A percentile compares a stretch with the other conserved stretches of the same genome.
Conservation (phyloP, 768 basidiomycete genomes). For the Russula emetica region DNA sequence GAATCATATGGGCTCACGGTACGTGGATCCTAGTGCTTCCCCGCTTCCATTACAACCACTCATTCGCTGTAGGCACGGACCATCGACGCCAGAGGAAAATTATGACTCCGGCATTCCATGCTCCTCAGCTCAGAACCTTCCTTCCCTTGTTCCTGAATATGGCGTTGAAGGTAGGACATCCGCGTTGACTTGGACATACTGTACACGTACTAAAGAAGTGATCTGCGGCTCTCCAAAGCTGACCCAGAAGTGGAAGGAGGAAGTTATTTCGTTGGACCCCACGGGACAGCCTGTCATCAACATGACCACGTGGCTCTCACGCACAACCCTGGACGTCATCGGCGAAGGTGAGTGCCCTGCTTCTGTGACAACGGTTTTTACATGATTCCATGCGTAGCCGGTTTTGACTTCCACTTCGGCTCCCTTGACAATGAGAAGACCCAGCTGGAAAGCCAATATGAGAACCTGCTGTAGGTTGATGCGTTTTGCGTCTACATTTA, state of each 20-base stretch:
- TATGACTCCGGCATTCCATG: slow-evolving; percentile 34
- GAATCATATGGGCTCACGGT: slow-evolving; percentile 30
- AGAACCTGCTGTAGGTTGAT: slow-evolving; percentile 22
- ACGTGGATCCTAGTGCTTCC: background rate
- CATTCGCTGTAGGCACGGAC: slow-evolving; percentile 22
- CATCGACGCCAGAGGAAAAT: slow-evolving; percentile 32
- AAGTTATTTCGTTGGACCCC: slow-evolving; percentile 18
- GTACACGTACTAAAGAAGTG: background rate
- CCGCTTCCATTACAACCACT: background rate
- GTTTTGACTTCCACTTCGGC: slow-evolving; percentile 26
- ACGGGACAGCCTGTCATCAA: slow-evolving; percentile 24
- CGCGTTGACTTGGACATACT: background rate
- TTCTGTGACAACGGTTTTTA: background rate
- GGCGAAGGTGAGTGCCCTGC: slow-evolving; percentile 27
- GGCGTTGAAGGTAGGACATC: slow-evolving; percentile 9
- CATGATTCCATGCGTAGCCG: slow-evolving; percentile 8
- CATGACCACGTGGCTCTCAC: slow-evolving; percentile 29
- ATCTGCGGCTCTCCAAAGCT: slow-evolving; percentile 24
- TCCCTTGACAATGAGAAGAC: slow-evolving; percentile 19
- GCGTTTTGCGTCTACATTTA: background rate
- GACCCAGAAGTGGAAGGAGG: slow-evolving; percentile 32
- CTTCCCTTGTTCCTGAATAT: slow-evolving; percentile 30
- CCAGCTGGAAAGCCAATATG: slow-evolving; percentile 11
- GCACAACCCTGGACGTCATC: slow-evolving; percentile 32
- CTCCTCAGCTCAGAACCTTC: slow-evolving; percentile 31